Conservation (phyloP, 805 yeast genomes). For the Kockiozyma suomiensis region DNA sequence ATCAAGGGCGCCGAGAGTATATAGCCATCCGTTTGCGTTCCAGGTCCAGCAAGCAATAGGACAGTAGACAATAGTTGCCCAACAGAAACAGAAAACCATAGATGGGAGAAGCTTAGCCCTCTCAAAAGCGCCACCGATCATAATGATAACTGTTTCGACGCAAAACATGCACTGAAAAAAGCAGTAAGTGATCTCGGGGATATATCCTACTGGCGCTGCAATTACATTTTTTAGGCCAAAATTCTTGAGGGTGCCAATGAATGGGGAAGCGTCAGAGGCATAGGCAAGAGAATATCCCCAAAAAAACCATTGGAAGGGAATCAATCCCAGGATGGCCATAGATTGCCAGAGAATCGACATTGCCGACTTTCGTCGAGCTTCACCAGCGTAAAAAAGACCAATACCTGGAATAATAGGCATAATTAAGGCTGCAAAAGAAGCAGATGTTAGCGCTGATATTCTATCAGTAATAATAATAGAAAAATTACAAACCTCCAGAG, state of each 20-base stretch:
- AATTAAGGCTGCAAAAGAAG: constrained; percentile 51
- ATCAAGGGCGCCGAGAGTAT: constrained; percentile 80
- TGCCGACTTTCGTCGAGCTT: constrained; percentile 93
- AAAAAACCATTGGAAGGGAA: constrained; percentile 95
- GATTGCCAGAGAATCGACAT: constrained; percentile 92
- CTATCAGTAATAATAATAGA: not conserved
- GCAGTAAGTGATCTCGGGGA: constrained; percentile 89
- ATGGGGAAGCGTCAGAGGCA: constrained; percentile 66
- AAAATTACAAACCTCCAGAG: constrained; percentile 18
- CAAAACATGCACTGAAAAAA: constrained; percentile 98
- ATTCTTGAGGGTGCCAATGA: constrained; percentile 79
- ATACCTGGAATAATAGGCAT: constrained; percentile 98
- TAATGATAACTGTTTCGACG: constrained; percentile 83
- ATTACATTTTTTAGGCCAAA: constrained; percentile 79
- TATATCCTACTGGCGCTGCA: constrained; percentile 67
- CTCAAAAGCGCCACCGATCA: constrained; percentile 98
- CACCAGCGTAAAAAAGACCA: constrained; percentile 89
- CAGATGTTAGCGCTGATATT: not conserved
- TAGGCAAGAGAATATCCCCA: constrained; percentile 96
- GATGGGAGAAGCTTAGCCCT: constrained; percentile 94
- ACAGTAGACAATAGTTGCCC: constrained; percentile 95
- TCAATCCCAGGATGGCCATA: constrained; percentile 81
- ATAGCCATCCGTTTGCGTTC: constrained; percentile 93
- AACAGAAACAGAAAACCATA: constrained; percentile 89
- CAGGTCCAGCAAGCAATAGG: constrained; percentile 98